These are phyloP conservation scores for Diversispora epigaea DNA, from an alignment of 192 early-diverging fungal species.

Conservation along the genomic window DNA sequence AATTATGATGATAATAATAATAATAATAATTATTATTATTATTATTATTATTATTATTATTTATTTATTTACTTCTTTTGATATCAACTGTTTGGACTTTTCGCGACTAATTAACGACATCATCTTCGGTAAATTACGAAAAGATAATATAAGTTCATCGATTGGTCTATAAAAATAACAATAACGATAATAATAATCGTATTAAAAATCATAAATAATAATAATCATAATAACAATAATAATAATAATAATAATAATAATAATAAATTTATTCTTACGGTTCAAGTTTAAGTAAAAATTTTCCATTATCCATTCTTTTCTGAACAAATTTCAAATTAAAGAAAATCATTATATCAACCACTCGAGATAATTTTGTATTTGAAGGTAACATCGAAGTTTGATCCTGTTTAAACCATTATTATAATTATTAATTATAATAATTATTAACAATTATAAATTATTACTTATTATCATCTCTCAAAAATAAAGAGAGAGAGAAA, in stretches of 20 bases:
- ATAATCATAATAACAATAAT: background rate
- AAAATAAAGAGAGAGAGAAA: conserved; percentile 26
- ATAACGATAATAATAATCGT: background rate
- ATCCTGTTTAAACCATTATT: conserved; percentile 40
- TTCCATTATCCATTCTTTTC: conserved; percentile 62
- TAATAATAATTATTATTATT: no score
- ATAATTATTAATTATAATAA: conserved; percentile 32
- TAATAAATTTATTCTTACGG: conserved; percentile 57
- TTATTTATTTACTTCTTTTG: background rate
- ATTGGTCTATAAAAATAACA: conserved; percentile 11
- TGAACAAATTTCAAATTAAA: conserved; percentile 73
- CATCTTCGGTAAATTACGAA: background rate
- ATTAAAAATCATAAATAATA: no score
- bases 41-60: no score
- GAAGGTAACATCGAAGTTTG: conserved; percentile 63
- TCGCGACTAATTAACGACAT: background rate
- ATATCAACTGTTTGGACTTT: background rate
- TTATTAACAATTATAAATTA: background rate
- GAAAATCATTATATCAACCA: conserved; percentile 68
- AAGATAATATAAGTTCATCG: background rate
- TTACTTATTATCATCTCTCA: conserved; percentile 33
- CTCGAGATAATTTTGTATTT: conserved; percentile 43
- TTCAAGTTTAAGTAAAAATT: conserved; percentile 64
- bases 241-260: background rate
- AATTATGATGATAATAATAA: no score